phyloP scores from a whole-genome alignment of 129 eudicot genomes.

The Flaveria trinervia region DNA sequence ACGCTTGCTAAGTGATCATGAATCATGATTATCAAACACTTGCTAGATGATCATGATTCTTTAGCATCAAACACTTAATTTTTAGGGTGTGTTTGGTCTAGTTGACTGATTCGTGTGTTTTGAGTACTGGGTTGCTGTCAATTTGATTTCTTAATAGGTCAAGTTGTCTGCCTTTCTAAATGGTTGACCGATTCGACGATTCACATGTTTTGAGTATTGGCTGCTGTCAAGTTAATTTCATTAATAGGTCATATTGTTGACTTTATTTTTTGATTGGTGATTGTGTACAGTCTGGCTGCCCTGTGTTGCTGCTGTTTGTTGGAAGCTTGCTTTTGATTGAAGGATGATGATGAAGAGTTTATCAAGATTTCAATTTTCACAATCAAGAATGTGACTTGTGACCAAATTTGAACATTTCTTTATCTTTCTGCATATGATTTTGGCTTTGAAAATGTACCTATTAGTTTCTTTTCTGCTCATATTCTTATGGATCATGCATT shows the following conservation, averaged over 20 bases:
- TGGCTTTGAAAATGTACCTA: conserved; percentile 29
- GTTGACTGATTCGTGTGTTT: background rate
- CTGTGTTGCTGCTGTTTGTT: conserved; percentile 42
- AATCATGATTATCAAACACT: background rate
- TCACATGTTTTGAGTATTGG: background rate
- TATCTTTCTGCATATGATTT: conserved; percentile 34
- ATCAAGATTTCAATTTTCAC: conserved; percentile 14
- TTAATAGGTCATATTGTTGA: background rate
- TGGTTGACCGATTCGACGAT: conserved; percentile 2
- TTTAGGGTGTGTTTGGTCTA: background rate
- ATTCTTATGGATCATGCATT: conserved; percentile 18
- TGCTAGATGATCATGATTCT: background rate
- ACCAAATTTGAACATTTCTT: conserved; percentile 32
- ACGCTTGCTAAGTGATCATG: background rate
- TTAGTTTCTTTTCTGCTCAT: conserved; percentile 19
- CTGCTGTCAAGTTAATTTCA: background rate
- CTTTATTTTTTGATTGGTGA: conserved; percentile 14
- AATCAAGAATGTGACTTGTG: conserved; percentile 12
- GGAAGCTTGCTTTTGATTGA: conserved; percentile 43
- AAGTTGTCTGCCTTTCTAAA: background rate
- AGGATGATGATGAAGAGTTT: conserved; percentile 26
- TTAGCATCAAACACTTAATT: background rate
- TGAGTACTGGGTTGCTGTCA: conserved; percentile 1
- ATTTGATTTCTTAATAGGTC: background rate
- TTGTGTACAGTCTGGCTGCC: conserved; percentile 43